Evolutionary conservation across 2,329 filamentous ascomycete genomes (phyloP).

Genomic region (Penicillium decumbens): DNA sequence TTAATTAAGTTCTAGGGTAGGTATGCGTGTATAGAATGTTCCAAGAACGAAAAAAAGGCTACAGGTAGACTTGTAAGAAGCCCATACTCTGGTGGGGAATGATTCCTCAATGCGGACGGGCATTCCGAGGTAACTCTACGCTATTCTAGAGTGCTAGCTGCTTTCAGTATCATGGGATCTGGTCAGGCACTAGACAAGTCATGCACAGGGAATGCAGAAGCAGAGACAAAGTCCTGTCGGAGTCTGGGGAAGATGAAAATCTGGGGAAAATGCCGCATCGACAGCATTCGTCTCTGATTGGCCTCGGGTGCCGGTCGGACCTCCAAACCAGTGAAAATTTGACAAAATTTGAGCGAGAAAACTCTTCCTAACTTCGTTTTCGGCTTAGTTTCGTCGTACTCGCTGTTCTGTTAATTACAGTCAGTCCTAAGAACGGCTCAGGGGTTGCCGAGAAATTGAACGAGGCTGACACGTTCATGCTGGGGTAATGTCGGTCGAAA

Average conservation of each 20-base stretch:
- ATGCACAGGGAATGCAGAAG: background rate
- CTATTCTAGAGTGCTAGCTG: background rate
- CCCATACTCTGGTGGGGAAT: background rate
- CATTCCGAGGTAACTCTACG: background rate
- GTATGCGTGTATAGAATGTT: background rate
- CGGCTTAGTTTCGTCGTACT: background rate
- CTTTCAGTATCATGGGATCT: background rate
- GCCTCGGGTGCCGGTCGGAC: conserved; percentile 16
- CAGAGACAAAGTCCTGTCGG: background rate
- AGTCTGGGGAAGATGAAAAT: conserved; percentile 26
- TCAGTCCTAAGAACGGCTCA: background rate
- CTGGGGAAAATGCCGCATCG: conserved; percentile 19
- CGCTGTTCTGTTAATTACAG: background rate
- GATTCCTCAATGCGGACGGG: background rate
- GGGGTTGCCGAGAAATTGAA: background rate
- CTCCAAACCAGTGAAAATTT: conserved; percentile 16
- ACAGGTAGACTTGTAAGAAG: background rate
- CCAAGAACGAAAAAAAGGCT: too few relatives aligned
- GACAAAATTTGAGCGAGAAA: conserved; percentile 7
- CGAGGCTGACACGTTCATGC: background rate
- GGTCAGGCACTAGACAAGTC: background rate
- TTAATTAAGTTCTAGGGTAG: background rate
- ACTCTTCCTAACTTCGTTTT: conserved; percentile 5
- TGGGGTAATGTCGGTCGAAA: background rate
- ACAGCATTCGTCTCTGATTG: conserved; percentile 13